Conservation (phyloP, 441 rosid species). For the Biscutella auriculata region DNA sequence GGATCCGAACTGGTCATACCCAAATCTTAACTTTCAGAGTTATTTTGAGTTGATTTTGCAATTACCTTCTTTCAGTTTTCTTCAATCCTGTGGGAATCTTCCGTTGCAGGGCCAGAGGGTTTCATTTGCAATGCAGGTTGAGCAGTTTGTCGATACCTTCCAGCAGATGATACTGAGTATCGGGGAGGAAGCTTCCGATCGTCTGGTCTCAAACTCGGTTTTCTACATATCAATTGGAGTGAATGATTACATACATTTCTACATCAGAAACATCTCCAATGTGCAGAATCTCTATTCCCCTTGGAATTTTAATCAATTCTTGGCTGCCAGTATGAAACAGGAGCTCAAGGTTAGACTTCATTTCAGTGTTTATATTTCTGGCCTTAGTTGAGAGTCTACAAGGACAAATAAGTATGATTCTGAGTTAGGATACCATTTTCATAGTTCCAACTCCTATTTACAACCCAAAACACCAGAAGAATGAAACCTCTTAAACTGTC, state of each 20-base stretch:
- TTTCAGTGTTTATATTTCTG: neutral
- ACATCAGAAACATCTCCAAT: slow-evolving; percentile 56
- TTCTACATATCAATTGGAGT: slow-evolving; percentile 71
- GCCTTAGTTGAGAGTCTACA: neutral
- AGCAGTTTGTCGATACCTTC: slow-evolving; percentile 71
- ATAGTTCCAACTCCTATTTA: neutral
- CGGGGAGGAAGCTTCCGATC: slow-evolving; percentile 52
- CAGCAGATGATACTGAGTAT: slow-evolving; percentile 61
- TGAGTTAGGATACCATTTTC: neutral
- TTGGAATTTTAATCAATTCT: slow-evolving; percentile 78
- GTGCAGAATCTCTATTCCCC: slow-evolving; percentile 70
- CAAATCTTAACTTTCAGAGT: neutral
- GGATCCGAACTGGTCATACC: slow-evolving; percentile 71
- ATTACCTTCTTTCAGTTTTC: neutral
- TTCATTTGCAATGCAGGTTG: slow-evolving; percentile 78
- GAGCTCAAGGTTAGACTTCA: slow-evolving; percentile 48
- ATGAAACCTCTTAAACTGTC: neutral
- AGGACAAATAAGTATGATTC: neutral
- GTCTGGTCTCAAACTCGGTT: slow-evolving; percentile 54
- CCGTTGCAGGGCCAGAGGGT: slow-evolving; percentile 57
- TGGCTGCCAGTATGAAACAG: slow-evolving; percentile 48
- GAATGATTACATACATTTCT: slow-evolving; percentile 90
- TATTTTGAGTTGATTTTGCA: neutral
- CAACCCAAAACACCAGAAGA: neutral
- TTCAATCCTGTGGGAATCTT: neutral